These are phyloP conservation scores for Alternaria angustiovoidea DNA, from an alignment of 2,329 filamentous ascomycete genomes.

Conservation along the genomic window DNA sequence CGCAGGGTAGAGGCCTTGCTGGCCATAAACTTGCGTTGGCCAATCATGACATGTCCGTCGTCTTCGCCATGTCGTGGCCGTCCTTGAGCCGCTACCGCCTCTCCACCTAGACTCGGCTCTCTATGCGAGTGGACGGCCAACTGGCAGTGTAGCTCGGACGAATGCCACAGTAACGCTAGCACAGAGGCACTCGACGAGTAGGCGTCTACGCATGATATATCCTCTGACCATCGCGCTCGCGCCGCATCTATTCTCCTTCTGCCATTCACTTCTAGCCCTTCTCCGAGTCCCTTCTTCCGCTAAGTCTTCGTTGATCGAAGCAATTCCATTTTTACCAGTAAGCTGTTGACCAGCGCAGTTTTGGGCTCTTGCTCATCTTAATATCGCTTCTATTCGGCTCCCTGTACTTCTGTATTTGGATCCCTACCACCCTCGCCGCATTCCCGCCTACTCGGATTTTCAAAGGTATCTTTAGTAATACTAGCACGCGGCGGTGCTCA, in stretches of 20 bases:
- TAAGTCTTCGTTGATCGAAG: constrained; percentile 58
- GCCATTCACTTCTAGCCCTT: constrained; percentile 47
- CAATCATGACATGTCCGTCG: constrained; percentile 36
- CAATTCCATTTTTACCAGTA: constrained; percentile 45
- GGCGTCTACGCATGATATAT: constrained; percentile 50
- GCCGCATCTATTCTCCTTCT: constrained; percentile 34
- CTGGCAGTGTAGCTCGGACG: constrained; percentile 39
- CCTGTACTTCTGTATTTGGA: constrained; percentile 32
- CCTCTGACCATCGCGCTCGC: constrained; percentile 38
- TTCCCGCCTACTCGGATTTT: constrained; percentile 37
- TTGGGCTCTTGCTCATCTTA: constrained; percentile 48
- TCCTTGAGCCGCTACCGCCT: constrained; percentile 44
- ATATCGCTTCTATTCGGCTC: constrained; percentile 39
- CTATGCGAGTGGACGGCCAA: constrained; percentile 42
- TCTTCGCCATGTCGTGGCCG: constrained; percentile 47
- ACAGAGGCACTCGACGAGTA: constrained; percentile 28
- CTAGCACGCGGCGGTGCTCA: constrained; percentile 49
- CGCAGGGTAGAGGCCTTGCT: constrained; percentile 28
- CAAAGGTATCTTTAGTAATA: constrained; percentile 45
- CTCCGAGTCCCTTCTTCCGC: constrained; percentile 37
- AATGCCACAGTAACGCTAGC: constrained; percentile 41
- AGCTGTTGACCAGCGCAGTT: constrained; percentile 56
- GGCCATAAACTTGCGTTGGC: constrained; percentile 25
- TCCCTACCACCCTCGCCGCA: constrained; percentile 25
- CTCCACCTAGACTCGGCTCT: constrained; percentile 31